phyloP scores from a whole-genome alignment of 345 rosid species.

The Murraya paniculata region DNA sequence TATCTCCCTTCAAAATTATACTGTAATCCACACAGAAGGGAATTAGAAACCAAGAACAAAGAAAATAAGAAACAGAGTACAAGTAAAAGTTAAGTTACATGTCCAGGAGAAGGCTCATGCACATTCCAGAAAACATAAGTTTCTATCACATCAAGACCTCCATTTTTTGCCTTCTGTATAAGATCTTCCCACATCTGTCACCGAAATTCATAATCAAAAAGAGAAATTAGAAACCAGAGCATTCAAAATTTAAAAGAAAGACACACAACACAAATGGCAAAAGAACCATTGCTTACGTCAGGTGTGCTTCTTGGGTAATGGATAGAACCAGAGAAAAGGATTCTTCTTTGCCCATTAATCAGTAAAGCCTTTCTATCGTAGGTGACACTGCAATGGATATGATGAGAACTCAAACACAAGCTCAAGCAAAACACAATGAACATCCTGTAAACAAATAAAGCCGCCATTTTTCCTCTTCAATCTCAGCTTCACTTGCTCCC shows the following conservation, averaged over 20 bases:
- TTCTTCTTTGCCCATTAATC: constrained; percentile 82
- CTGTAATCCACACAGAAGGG: constrained; percentile 32
- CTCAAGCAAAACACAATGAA: constrained; percentile 38
- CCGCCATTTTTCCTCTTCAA: constrained; percentile 39
- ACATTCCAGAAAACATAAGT: constrained; percentile 99
- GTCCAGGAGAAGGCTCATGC: constrained; percentile 96
- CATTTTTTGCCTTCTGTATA: constrained; percentile 94
- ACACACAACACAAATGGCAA: background rate
- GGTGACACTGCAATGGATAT: constrained; percentile 60
- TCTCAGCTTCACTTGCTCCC: background rate
- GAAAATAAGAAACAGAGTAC: background rate
- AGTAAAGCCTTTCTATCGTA: constrained; percentile 85
- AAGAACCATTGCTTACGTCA: constrained; percentile 38
- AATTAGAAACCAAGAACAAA: background rate
- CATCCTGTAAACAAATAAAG: constrained; percentile 35
- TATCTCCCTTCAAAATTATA: constrained; percentile 91
- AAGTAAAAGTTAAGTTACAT: constrained; percentile 40
- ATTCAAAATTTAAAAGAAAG: background rate
- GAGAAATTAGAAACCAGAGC: background rate
- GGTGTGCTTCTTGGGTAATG: constrained; percentile 96
- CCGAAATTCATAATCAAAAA: background rate
- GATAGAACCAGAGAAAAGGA: constrained; percentile 91
- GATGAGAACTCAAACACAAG: constrained; percentile 40
- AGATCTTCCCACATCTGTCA: constrained; percentile 99
- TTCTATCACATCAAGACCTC: constrained; percentile 93